Evolutionary conservation across 2,329 filamentous ascomycete genomes (phyloP).

Genomic region (Diaporthe citri): DNA sequence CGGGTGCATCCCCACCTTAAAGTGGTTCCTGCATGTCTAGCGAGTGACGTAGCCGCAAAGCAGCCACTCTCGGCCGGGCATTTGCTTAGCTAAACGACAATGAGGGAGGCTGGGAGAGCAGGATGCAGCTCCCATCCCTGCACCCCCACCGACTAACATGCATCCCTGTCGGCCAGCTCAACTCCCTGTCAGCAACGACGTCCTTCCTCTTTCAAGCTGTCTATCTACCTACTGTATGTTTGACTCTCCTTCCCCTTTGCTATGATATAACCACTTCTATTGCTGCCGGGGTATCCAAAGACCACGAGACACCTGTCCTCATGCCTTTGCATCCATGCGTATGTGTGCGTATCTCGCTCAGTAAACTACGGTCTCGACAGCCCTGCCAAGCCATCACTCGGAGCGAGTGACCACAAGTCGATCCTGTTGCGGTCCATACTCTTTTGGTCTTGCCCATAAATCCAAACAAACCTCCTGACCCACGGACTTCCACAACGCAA

Average conservation of each 20-base stretch:
- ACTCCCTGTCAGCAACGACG: background rate
- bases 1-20: conserved; percentile 22
- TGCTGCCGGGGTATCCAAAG: background rate
- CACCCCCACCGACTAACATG: conserved; percentile 21
- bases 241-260: background rate
- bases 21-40: conserved; percentile 39
- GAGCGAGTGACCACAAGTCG: background rate
- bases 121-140: conserved; percentile 21
- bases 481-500: background rate
- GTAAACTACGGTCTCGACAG: background rate
- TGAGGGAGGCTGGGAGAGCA: conserved; percentile 22
- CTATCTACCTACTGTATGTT: background rate
- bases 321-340: background rate
- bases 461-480: background rate
- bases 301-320: background rate
- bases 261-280: conserved; percentile 3
- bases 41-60: conserved; percentile 36
- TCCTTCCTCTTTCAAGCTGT: background rate
- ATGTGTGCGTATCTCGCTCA: background rate
- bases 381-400: background rate
- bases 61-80: conserved; percentile 27
- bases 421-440: background rate
- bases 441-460: background rate
- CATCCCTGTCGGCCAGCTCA: conserved; percentile 16
- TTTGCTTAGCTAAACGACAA: conserved; percentile 20